Evolutionary conservation across 2,329 filamentous ascomycete genomes (phyloP).

Genomic region (Aspergillus viridinutans): DNA sequence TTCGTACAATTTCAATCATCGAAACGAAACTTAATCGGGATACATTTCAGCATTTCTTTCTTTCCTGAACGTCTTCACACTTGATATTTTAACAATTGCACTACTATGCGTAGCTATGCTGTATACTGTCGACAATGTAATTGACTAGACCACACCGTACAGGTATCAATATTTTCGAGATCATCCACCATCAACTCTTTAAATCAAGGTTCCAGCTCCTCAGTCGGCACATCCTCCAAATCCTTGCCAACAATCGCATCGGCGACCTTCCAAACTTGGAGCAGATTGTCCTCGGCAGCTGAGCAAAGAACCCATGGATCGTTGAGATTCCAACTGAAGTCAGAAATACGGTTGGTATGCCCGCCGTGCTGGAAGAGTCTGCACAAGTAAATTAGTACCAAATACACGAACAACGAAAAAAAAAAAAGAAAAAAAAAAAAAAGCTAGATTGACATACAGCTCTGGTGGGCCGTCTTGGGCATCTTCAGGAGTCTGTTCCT

Average conservation of each 20-base stretch:
- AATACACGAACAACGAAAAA: slow-evolving; percentile 1
- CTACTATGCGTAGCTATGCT: neutral
- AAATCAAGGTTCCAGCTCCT: slow-evolving; percentile 63
- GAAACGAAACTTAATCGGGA: neutral
- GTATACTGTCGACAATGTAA: slow-evolving; percentile 31
- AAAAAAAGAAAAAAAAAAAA: slow-evolving; percentile 6
- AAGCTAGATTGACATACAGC: slow-evolving; percentile 57
- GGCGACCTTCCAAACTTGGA: slow-evolving; percentile 90
- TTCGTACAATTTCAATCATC: neutral
- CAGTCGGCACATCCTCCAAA: slow-evolving; percentile 67
- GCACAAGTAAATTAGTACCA: slow-evolving; percentile 5
- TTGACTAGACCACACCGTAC: neutral
- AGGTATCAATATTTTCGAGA: slow-evolving; percentile 45
- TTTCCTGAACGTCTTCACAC: neutral
- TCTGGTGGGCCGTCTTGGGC: slow-evolving; percentile 92
- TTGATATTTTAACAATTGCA: neutral
- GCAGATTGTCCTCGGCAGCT: slow-evolving; percentile 91
- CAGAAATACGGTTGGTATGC: slow-evolving; percentile 92
- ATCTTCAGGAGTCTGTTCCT: slow-evolving; percentile 93
- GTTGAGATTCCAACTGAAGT: slow-evolving; percentile 97
- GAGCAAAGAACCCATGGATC: slow-evolving; percentile 96
- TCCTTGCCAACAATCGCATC: slow-evolving; percentile 77
- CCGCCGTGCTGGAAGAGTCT: slow-evolving; percentile 98
- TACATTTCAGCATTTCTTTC: neutral
- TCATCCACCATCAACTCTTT: neutral